phyloP scores from a whole-genome alignment of 2,329 filamentous ascomycete genomes.

The Fusarium sp. region DNA sequence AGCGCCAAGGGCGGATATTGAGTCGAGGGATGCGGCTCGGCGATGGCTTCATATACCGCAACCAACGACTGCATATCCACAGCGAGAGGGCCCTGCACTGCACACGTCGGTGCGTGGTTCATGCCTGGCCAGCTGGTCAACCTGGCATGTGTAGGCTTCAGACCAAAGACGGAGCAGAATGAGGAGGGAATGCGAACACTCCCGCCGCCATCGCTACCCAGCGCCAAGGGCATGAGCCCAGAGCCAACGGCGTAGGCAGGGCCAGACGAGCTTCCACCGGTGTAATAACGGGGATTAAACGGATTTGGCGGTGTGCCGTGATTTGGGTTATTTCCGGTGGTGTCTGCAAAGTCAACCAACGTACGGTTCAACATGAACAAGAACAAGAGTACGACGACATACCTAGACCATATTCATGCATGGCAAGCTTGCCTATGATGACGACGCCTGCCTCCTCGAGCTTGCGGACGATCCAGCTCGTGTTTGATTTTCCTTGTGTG shows the following conservation, averaged over 20 bases:
- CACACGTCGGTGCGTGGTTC: conserved; percentile 68
- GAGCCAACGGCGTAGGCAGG: conserved; percentile 74
- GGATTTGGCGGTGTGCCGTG: conserved; percentile 81
- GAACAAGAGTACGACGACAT: conserved; percentile 34
- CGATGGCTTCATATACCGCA: conserved; percentile 70
- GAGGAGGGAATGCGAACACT: conserved; percentile 77
- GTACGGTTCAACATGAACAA: no score
- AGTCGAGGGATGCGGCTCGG: conserved; percentile 67
- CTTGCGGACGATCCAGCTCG: conserved; percentile 75
- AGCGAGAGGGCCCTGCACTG: conserved; percentile 74
- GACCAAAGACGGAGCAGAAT: conserved; percentile 77
- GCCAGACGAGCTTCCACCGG: conserved; percentile 79
- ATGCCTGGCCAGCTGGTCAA: conserved; percentile 69
- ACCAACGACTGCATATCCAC: conserved; percentile 72
- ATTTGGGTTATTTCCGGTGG: conserved; percentile 77
- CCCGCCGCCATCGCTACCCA: conserved; percentile 78
- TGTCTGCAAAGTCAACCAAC: conserved; percentile 63
- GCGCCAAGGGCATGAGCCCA: conserved; percentile 74
- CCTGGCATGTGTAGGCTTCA: conserved; percentile 76
- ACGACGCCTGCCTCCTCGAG: conserved; percentile 76
- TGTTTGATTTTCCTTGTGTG: conserved; percentile 52
- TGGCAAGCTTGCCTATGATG: conserved; percentile 75
- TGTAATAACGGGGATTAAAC: conserved; percentile 76
- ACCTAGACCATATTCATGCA: conserved; percentile 81
- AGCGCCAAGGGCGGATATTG: conserved; percentile 59